These are phyloP conservation scores for Linum usitatissimum DNA, from an alignment of 345 rosid genomes.

Conservation along the genomic window DNA sequence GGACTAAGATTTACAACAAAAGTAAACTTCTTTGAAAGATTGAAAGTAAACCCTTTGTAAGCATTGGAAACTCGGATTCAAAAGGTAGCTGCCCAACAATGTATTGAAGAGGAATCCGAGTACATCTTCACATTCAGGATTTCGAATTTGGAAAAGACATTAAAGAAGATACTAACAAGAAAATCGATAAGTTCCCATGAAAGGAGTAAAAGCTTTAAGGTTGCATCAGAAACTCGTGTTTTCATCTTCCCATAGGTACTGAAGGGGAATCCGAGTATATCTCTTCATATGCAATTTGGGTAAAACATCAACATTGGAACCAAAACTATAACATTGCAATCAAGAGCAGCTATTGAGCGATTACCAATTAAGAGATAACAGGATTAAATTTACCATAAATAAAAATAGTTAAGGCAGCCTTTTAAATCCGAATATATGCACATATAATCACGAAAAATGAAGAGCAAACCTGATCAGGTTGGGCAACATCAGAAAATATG, in stretches of 20 bases:
- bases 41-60: neutral
- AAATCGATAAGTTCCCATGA: neutral
- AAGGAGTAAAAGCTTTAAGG: neutral
- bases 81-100: slow-evolving; percentile 33
- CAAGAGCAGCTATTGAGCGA: too few species aligned
- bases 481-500: slow-evolving; percentile 98
- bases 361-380: too few species aligned
- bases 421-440: neutral
- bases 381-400: too few species aligned
- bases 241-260: slow-evolving; percentile 41
- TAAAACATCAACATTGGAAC: neutral
- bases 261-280: slow-evolving; percentile 52
- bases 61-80: slow-evolving; percentile 49
- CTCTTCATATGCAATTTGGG: slow-evolving; percentile 28
- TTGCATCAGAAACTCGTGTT: slow-evolving; percentile 54
- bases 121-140: slow-evolving; percentile 36
- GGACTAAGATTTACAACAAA: neutral
- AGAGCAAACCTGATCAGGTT: slow-evolving; percentile 88
- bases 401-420: too few species aligned
- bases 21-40: neutral
- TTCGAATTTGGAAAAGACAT: too few species aligned
- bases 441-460: neutral
- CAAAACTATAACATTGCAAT: too few species aligned
- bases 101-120: slow-evolving; percentile 75
- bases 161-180: neutral